Conservation (phyloP, 805 yeast genomes). For the Nakazawaea ishiwadae region DNA sequence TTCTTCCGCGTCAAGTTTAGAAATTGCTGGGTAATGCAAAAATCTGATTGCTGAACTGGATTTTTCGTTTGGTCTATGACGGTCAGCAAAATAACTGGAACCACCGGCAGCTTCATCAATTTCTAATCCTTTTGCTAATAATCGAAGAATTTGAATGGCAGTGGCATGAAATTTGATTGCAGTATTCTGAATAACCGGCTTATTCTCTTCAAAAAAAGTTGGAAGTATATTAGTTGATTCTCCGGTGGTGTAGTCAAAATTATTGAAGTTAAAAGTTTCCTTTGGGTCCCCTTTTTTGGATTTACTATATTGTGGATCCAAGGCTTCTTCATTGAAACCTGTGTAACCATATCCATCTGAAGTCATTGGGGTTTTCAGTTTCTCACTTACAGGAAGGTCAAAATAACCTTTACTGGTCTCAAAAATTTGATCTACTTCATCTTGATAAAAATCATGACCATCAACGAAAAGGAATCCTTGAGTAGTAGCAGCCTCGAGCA, state of each 20-base stretch:
- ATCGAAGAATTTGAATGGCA: constrained; percentile 39
- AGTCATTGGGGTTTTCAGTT: constrained; percentile 37
- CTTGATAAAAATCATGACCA: constrained; percentile 58
- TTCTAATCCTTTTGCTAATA: constrained; percentile 55
- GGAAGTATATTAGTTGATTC: constrained; percentile 38
- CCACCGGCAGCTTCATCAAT: constrained; percentile 47
- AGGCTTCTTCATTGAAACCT: constrained; percentile 47
- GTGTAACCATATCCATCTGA: constrained; percentile 57
- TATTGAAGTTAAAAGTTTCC: constrained; percentile 63
- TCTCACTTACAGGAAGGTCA: constrained; percentile 39
- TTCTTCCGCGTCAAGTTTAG: constrained; percentile 38
- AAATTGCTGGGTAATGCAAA: constrained; percentile 38
- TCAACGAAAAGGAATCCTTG: constrained; percentile 66
- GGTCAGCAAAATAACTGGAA: constrained; percentile 51
- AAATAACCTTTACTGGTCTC: constrained; percentile 47
- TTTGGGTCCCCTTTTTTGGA: constrained; percentile 51
- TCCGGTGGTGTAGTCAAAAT: constrained; percentile 46
- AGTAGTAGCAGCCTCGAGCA: constrained; percentile 53
- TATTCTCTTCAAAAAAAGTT: constrained; percentile 38
- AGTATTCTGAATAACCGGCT: constrained; percentile 30
- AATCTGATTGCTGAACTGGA: constrained; percentile 55
- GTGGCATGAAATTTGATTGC: constrained; percentile 39
- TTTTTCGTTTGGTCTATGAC: constrained; percentile 42
- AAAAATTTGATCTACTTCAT: constrained; percentile 49
- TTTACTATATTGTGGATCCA: constrained; percentile 24